Conservation (phyloP, 2,329 filamentous ascomycete species). For the Paecilomyces sp. region DNA sequence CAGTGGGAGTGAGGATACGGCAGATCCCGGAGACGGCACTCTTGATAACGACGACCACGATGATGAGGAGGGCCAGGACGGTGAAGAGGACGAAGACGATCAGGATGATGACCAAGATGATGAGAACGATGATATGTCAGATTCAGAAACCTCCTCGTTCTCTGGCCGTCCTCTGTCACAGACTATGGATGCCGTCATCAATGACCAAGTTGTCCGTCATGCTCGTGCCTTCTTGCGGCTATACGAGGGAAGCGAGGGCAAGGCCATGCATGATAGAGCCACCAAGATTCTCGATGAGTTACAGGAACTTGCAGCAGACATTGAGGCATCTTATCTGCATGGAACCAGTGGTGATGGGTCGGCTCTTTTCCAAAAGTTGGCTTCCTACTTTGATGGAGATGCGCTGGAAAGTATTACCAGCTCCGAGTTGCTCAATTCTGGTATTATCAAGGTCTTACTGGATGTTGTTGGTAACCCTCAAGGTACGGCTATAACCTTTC, state of each 20-base stretch:
- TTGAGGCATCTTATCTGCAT: slow-evolving; percentile 62
- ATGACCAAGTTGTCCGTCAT: slow-evolving; percentile 65
- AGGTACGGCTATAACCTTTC: slow-evolving; percentile 15
- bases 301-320: slow-evolving; percentile 62
- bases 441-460: slow-evolving; percentile 76
- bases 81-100: slow-evolving; percentile 24
- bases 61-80: slow-evolving; percentile 22
- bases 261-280: slow-evolving; percentile 71
- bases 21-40: slow-evolving; percentile 16
- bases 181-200: slow-evolving; percentile 45
- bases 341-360: slow-evolving; percentile 43
- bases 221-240: slow-evolving; percentile 78
- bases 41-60: slow-evolving; percentile 27
- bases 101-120: slow-evolving; percentile 42
- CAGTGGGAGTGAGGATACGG: slow-evolving; percentile 5
- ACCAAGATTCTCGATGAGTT: slow-evolving; percentile 66
- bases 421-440: slow-evolving; percentile 84
- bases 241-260: slow-evolving; percentile 71
- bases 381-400: slow-evolving; percentile 80
- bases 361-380: slow-evolving; percentile 66
- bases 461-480: slow-evolving; percentile 71
- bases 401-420: slow-evolving; percentile 91
- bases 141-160: slow-evolving; percentile 60
- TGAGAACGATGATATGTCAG: slow-evolving; percentile 48
- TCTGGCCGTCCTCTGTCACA: slow-evolving; percentile 33